Evolutionary conservation across 2,329 filamentous ascomycete genomes (phyloP), one percentile per base, ranked within the genome.

Genomic region (Canariomyces notabilis): DNA sequence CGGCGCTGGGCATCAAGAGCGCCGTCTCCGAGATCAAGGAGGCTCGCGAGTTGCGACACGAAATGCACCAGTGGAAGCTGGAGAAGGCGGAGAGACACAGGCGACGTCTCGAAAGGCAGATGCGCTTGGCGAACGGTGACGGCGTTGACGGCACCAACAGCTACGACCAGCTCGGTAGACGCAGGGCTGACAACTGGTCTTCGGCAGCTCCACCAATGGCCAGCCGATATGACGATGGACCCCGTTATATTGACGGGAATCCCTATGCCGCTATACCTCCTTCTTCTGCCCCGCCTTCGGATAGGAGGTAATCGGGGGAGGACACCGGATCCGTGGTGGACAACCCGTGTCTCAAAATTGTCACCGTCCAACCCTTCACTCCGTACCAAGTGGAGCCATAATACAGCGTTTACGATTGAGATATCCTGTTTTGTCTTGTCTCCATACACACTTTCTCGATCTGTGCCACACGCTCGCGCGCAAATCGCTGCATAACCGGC

Each of bases 1-100:
- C 77, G 1, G 76, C 75, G 11, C 57, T 81, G 57, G 75, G 77
- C 37, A 73, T 81, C 63, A 77, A 78, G 60, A 73, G 76, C 26
- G 76, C 76, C 55, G 54, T 80, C 35, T 70, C 67, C 14, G 76
- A 79, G 59, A 64, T 80, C 60, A 78, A 80, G 62, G 73, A 79
- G 53, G 77, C 69, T 47, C 72, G 70, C 46, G 71, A 79, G 51
- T 58, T 73, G 62, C 61, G 62, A 34, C 67, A 75, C 37, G 73
- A 76, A 59, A 65, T 72, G 58, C 68, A 62, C 44, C 65, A 72
- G 50, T 80, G 74, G 65, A 64, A 73, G 46, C 51, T 67, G 41
- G 70, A 79, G 59, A 77, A 71, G 58, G 63, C 63, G 22, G 64
- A 64, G 42, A 75, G 77, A 15, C 76, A 77, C 54, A 63, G 74